Conservation (phyloP, 768 basidiomycete genomes). For the Saitozyma podzolica region DNA sequence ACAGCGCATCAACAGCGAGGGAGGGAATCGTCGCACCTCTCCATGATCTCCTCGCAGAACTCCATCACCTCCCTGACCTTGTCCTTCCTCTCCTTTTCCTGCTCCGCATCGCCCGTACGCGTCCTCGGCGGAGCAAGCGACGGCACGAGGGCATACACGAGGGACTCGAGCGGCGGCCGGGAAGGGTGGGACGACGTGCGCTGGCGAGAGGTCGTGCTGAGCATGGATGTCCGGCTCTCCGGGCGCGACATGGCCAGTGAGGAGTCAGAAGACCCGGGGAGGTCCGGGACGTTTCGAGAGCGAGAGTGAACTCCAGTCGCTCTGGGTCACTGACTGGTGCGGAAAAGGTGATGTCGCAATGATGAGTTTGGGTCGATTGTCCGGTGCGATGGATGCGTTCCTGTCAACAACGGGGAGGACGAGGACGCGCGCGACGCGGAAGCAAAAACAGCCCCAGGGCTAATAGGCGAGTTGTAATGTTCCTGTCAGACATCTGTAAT, state of each 20-base stretch:
- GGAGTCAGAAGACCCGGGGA: too few species aligned
- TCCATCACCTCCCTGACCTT: constrained; percentile 41
- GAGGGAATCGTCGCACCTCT: constrained; percentile 15
- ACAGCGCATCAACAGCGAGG: neutral
- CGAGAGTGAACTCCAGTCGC: too few species aligned
- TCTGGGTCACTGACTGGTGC: too few species aligned
- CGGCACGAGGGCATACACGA: constrained; percentile 37
- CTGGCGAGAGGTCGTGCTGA: constrained; percentile 6
- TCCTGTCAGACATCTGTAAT: too few species aligned
- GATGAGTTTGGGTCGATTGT: too few species aligned
- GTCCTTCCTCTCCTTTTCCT: constrained; percentile 27
- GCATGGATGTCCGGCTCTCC: constrained; percentile 8
- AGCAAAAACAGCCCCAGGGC: too few species aligned
- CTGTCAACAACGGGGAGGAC: too few species aligned
- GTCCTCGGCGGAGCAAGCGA: constrained; percentile 29
- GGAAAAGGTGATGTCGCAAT: too few species aligned
- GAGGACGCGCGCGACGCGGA: too few species aligned
- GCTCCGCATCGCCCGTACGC: constrained; percentile 17
- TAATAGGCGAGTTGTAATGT: too few species aligned
- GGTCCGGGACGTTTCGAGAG: too few species aligned
- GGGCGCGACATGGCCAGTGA: constrained; percentile 9
- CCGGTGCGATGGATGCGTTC: too few species aligned
- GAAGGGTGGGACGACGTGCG: constrained; percentile 21
- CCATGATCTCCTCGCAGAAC: constrained; percentile 41
- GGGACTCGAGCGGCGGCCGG: constrained; percentile 37